phyloP scores from a whole-genome alignment of 805 yeast species.

The Torulaspora gathmanii region DNA sequence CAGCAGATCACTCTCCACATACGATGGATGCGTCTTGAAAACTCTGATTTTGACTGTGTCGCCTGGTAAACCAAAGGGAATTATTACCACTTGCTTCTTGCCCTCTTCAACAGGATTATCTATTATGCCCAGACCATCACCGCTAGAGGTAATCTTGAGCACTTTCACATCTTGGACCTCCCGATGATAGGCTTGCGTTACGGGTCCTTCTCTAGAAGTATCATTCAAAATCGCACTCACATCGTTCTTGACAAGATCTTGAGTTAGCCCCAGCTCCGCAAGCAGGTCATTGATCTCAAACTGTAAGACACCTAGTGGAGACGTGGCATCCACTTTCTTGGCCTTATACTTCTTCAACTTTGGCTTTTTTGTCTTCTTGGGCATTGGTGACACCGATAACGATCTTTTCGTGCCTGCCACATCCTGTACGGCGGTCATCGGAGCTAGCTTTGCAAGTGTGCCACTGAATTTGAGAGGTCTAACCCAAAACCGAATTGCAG shows the following conservation, averaged over 20 bases:
- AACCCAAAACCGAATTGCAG: background rate
- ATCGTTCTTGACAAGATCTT: slow-evolving; percentile 56
- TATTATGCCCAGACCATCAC: slow-evolving; percentile 79
- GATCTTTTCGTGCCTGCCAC: slow-evolving; percentile 7
- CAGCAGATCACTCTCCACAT: slow-evolving; percentile 70
- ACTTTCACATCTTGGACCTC: slow-evolving; percentile 55
- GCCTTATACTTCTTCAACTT: slow-evolving; percentile 52
- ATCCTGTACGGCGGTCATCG: slow-evolving; percentile 3
- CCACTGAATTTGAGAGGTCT: background rate
- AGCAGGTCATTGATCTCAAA: slow-evolving; percentile 64
- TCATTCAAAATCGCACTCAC: slow-evolving; percentile 62
- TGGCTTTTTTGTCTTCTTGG: slow-evolving; percentile 31
- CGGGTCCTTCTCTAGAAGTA: slow-evolving; percentile 31
- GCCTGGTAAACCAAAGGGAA: slow-evolving; percentile 88
- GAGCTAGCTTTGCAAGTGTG: background rate
- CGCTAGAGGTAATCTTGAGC: slow-evolving; percentile 61
- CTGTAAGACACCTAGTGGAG: slow-evolving; percentile 75
- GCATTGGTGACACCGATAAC: slow-evolving; percentile 5
- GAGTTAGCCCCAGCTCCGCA: slow-evolving; percentile 38
- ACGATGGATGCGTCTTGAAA: slow-evolving; percentile 70
- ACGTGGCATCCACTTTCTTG: slow-evolving; percentile 65
- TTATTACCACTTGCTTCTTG: slow-evolving; percentile 57
- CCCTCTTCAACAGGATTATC: slow-evolving; percentile 49
- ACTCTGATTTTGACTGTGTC: slow-evolving; percentile 68
- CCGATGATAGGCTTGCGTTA: slow-evolving; percentile 51